Evolutionary conservation across 1,284 basidiomycete genomes (phyloP), one percentile per base, ranked within the genome.

Genomic region (Porphyrellus sp.): DNA sequence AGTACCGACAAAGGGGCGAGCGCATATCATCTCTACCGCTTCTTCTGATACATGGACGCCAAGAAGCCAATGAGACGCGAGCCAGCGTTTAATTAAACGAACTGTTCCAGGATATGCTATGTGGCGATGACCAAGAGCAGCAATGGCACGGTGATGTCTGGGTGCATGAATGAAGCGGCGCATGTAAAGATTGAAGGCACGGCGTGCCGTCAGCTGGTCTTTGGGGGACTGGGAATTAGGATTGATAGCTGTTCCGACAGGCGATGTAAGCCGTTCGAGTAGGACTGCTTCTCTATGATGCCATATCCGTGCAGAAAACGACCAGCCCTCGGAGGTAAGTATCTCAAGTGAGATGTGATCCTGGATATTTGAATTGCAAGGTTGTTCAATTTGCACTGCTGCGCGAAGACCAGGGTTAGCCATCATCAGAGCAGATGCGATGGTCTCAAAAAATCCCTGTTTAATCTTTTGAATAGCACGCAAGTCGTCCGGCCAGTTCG

Each of bases 401-500:
- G 85, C 86, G 12, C 69, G 77, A 2, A 86, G 68, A 5, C 82
- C 83, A 0, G 75, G 60, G 2, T 78, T 67, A 2, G 75, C 65
- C 8, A 69, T 65, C 77, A 85, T 81, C 41, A 96, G 75, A 1
- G 79, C 76, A 13, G 74, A 72, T 0, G 87, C 89, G 3, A 92
- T 77, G 25, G 82, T 80, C 64, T 94, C 93, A 55, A 96, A 82
- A 67, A 99, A 89, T 0, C 96, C 96, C 3, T 97, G 77, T 71
- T 99, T 99, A 73, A 95, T 90, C 61, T 93, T 93, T 70, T 98
- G 95, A 42, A 98, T 89, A 0, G 94, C 93, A 16, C 78, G 79
- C 1, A 99, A 78, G 62, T 99, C 94, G 64, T 98, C 94, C 0
- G 97, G 97, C 97, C 97, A 99, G 59, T 83, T 82, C 0, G 88